These are phyloP conservation scores for Trichoderma virens DNA, from an alignment of 495 filamentous ascomycete genomes.

Conservation along the genomic window DNA sequence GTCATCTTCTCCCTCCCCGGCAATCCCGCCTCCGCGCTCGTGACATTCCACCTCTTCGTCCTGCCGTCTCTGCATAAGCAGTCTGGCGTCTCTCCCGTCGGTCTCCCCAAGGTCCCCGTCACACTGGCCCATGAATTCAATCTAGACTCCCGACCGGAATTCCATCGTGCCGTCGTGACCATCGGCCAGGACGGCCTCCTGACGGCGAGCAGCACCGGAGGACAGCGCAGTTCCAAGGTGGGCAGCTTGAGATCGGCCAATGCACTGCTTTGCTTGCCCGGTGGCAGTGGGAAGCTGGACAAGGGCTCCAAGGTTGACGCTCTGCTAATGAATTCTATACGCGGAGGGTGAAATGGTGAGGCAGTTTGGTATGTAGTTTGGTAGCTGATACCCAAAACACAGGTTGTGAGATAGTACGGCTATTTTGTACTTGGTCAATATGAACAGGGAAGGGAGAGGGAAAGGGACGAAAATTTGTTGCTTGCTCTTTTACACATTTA, in stretches of 20 bases:
- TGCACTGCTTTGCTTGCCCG: constrained; percentile 69
- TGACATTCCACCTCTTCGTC: constrained; percentile 91
- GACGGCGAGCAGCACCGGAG: constrained; percentile 75
- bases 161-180: constrained; percentile 66
- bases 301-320: constrained; percentile 39
- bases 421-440: background rate
- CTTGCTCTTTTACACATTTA: background rate
- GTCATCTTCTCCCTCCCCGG: constrained; percentile 88
- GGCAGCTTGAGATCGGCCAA: constrained; percentile 86
- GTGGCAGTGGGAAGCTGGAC: constrained; percentile 31
- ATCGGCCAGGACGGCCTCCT: constrained; percentile 55
- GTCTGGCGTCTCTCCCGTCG: constrained; percentile 50
- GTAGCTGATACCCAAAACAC: background rate
- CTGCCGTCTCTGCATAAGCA: constrained; percentile 76
- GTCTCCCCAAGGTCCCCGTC: constrained; percentile 65
- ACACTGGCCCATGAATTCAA: constrained; percentile 61
- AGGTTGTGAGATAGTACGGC: background rate
- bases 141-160: constrained; percentile 75
- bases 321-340: constrained; percentile 29
- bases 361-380: too few species aligned
- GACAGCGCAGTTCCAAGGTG: constrained; percentile 81
- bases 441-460: background rate
- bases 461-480: background rate
- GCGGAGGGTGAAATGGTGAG: background rate
- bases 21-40: constrained; percentile 87